These are phyloP conservation scores for Vickermania ingenoplastis DNA, from an alignment of 208 protist species.

Conservation along the genomic window DNA sequence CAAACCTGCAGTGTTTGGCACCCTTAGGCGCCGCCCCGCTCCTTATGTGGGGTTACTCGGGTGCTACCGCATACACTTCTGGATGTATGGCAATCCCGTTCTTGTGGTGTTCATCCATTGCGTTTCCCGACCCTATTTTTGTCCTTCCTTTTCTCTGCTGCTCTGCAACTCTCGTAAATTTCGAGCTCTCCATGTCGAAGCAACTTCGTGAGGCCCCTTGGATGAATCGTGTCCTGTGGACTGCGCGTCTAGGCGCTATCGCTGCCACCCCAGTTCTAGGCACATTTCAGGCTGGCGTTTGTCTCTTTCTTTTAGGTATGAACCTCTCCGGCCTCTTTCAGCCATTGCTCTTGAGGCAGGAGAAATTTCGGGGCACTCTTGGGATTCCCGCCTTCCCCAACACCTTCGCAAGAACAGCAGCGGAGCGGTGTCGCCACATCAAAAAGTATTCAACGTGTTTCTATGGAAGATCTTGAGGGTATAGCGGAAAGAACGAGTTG, in stretches of 20 bases:
- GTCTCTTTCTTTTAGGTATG: slow-evolving; percentile 85
- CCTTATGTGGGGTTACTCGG: slow-evolving; percentile 47
- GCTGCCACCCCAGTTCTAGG: slow-evolving; percentile 47
- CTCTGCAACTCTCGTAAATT: slow-evolving; percentile 67
- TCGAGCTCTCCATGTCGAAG: slow-evolving; percentile 69
- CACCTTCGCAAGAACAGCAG: slow-evolving; percentile 1
- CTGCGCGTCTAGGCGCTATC: slow-evolving; percentile 59
- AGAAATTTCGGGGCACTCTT: slow-evolving; percentile 33
- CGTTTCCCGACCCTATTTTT: slow-evolving; percentile 61
- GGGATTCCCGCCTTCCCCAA: slow-evolving; percentile 31
- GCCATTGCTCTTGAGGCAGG: slow-evolving; percentile 51
- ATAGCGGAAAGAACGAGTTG: no score
- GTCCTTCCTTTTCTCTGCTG: slow-evolving; percentile 56
- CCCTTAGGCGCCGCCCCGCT: slow-evolving; percentile 58
- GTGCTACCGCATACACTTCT: slow-evolving; percentile 48
- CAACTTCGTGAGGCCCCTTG: slow-evolving; percentile 51
- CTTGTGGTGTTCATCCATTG: slow-evolving; percentile 63
- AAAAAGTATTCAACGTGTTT: no score
- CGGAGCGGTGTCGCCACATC: no score
- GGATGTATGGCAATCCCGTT: slow-evolving; percentile 55
- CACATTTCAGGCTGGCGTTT: slow-evolving; percentile 64
- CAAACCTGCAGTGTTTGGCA: slow-evolving; percentile 52
- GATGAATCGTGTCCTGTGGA: slow-evolving; percentile 78
- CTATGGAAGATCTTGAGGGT: no score
- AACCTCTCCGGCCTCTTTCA: slow-evolving; percentile 70